Evolutionary conservation across 75 land plant genomes (phyloP).

Genomic region (Larix kaempferi): DNA sequence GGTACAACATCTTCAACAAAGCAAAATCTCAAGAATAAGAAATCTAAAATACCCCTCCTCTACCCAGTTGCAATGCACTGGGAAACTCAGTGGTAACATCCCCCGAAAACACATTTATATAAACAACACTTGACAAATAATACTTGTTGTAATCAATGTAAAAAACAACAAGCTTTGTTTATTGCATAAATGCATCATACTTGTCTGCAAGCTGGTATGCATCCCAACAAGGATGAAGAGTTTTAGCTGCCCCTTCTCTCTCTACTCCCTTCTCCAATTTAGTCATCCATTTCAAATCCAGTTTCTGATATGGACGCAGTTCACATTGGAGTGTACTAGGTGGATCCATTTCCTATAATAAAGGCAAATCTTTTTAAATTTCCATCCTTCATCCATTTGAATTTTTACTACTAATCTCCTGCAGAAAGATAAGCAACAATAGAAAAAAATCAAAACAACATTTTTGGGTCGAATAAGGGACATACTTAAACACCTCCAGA

Average conservation of each 20-base stretch:
- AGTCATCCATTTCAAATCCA: slow-evolving; percentile 87
- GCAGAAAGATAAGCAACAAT: not conserved
- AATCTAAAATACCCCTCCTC: slow-evolving; percentile 73
- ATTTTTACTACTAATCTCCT: not conserved
- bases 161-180: not conserved
- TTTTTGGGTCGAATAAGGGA: not conserved
- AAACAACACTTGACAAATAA: slow-evolving; percentile 35
- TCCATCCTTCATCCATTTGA: not conserved
- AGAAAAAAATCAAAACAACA: not conserved
- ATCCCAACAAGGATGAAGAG: slow-evolving; percentile 91
- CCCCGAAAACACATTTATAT: slow-evolving; percentile 79
- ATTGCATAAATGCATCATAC: slow-evolving; percentile 21
- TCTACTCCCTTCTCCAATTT: slow-evolving; percentile 48
- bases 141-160: not conserved
- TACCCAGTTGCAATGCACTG: slow-evolving; percentile 58
- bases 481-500: slow-evolving; percentile 41
- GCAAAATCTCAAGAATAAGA: not conserved
- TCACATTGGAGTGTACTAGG: slow-evolving; percentile 53
- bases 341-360: slow-evolving; percentile 73
- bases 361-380: too few relatives aligned
- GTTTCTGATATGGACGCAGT: slow-evolving; percentile 80
- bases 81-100: slow-evolving; percentile 78
- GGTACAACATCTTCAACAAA: not conserved
- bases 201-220: slow-evolving; percentile 63
- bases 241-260: slow-evolving; percentile 52